Conservation (phyloP, 371 early-diverging fungal species). For the Fennellomyces sp. region DNA sequence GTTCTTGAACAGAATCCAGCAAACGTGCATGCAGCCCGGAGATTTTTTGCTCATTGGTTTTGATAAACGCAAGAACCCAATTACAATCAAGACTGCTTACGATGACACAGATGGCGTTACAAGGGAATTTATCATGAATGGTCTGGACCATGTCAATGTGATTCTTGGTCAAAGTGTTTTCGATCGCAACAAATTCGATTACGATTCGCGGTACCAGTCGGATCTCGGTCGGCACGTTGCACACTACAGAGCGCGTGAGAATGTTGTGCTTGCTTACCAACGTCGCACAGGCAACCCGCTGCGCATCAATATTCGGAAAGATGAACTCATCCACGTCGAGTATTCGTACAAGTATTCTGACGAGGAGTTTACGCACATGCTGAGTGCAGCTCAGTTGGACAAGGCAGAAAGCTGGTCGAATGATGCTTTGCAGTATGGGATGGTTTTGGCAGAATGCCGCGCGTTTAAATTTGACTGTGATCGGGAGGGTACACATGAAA, state of each 20-base stretch:
- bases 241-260: slow-evolving; percentile 64
- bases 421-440: slow-evolving; percentile 58
- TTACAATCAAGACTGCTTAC: slow-evolving; percentile 78
- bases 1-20: slow-evolving; percentile 41
- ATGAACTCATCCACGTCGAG: slow-evolving; percentile 89
- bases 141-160: slow-evolving; percentile 75
- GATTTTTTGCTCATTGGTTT: slow-evolving; percentile 84
- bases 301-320: slow-evolving; percentile 52
- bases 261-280: slow-evolving; percentile 52
- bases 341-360: slow-evolving; percentile 84
- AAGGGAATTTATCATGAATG: slow-evolving; percentile 84
- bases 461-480: slow-evolving; percentile 59
- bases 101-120: slow-evolving; percentile 82
- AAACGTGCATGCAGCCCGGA: slow-evolving; percentile 58
- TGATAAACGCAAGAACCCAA: slow-evolving; percentile 77
- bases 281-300: slow-evolving; percentile 21
- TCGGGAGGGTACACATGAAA: slow-evolving; percentile 6
- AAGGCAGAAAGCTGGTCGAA: slow-evolving; percentile 69
- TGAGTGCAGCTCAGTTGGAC: slow-evolving; percentile 57
- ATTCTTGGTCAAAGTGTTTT: slow-evolving; percentile 66
- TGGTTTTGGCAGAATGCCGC: slow-evolving; percentile 77
- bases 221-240: slow-evolving; percentile 81
- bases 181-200: slow-evolving; percentile 66
- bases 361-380: slow-evolving; percentile 60
- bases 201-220: slow-evolving; percentile 74